Evolutionary conservation across 2,329 filamentous ascomycete species (phyloP), one percentile per base, ranked within the genome.

Genomic region (Penicillium expansum): DNA sequence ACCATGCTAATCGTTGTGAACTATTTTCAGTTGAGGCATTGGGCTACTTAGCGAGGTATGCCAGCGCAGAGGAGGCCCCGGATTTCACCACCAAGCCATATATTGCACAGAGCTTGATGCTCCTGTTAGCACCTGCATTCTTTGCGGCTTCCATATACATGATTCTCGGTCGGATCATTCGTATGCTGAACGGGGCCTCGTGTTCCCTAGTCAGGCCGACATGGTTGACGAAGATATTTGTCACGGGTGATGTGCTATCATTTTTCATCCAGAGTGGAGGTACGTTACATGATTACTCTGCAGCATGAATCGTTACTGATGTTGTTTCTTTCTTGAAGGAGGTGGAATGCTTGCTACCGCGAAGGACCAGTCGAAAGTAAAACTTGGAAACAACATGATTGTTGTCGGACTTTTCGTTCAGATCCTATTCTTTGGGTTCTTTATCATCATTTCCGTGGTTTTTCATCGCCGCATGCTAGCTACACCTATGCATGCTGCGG

Each of bases 211-310:
- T 68, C 41, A 41, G 62, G 10, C 53, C 61, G 13, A 52, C 57
- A 18, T 68, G 61, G 60, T 37, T 68, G 22, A 68, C 66, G 24
- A 68, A 68, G 50, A 67, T 67, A 48, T 68, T 68, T 29, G 66
- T 68, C 22, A 47, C 57, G 4, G 65, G 66, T 9, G 66, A 68
- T 33, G 59, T 68, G 8, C 8, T 68, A 0, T 67, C 65, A 1
- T 68, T 68, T 27, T 37, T 68, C 2, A 63, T 67, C 29, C 66
- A 68, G 43, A 58, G 61, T 33, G 64, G 63, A 52, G 65, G 65
- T 65, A 61, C 18, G 55, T 18, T 14, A 35, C 4, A 2, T 24
- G 4, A 0, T 8, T 8, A 8, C 3, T 9, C 4, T 18, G 9
- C 5, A n/a, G 1, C 8, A 18, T n/a, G 4, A 2, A 32, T 8